phyloP scores from a whole-genome alignment of 306 rosid species.

The Hippophae tibetana region DNA sequence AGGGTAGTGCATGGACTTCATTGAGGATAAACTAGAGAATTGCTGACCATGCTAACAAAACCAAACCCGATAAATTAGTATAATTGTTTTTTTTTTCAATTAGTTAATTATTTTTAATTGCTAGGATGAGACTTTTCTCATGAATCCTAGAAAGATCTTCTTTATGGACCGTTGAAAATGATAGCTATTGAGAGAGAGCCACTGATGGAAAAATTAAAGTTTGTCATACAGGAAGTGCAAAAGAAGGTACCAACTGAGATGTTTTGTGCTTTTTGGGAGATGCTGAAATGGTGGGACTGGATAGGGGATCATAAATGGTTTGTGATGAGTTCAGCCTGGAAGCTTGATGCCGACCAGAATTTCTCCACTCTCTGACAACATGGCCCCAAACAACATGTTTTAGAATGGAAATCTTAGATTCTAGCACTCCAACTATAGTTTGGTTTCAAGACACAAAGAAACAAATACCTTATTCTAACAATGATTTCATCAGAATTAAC shows the following conservation, averaged over 20 bases:
- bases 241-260: conserved; percentile 49
- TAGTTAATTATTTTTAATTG: no score
- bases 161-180: no score
- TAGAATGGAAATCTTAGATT: conserved; percentile 13
- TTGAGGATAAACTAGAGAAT: conserved; percentile 45
- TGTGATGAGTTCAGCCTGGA: conserved; percentile 56
- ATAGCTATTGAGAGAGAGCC: neutral
- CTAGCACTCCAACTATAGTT: neutral
- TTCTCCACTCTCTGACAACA: conserved; percentile 80
- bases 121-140: no score
- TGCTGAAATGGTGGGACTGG: conserved; percentile 68
- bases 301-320: conserved; percentile 49
- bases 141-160: no score
- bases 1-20: conserved; percentile 43
- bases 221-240: conserved; percentile 16
- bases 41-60: conserved; percentile 41
- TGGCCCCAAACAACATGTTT: conserved; percentile 10
- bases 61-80: conserved; percentile 4
- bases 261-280: conserved; percentile 88
- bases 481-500: conserved; percentile 85
- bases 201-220: conserved; percentile 14
- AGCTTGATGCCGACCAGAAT: conserved; percentile 60
- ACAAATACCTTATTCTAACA: conserved; percentile 52
- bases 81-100: no score
- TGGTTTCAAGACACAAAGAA: conserved; percentile 10